These are phyloP conservation scores for Metschnikowia reukaufii DNA, from an alignment of 805 yeast genomes.

Conservation along the genomic window DNA sequence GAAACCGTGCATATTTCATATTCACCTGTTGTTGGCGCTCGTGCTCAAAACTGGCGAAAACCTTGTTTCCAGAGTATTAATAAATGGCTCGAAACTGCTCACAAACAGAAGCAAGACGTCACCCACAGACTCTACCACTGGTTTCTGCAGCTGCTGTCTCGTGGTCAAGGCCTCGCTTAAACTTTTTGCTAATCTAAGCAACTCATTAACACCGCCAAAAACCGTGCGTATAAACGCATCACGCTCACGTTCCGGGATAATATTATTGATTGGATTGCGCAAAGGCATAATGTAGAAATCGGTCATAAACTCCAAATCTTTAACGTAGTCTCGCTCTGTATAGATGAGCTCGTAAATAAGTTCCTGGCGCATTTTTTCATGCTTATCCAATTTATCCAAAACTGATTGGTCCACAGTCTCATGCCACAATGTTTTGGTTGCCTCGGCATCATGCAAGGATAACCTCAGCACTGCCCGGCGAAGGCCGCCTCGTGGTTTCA, in stretches of 20 bases:
- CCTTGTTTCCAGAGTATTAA: slow-evolving; percentile 93
- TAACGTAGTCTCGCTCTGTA: slow-evolving; percentile 93
- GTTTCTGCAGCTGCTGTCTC: slow-evolving; percentile 77
- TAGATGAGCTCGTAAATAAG: slow-evolving; percentile 90
- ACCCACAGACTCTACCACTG: slow-evolving; percentile 82
- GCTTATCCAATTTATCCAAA: slow-evolving; percentile 74
- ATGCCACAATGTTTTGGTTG: slow-evolving; percentile 87
- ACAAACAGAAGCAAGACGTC: slow-evolving; percentile 84
- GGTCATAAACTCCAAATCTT: slow-evolving; percentile 87
- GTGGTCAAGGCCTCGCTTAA: slow-evolving; percentile 87
- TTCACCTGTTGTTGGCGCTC: slow-evolving; percentile 91
- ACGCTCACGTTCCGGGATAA: slow-evolving; percentile 84
- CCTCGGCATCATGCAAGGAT: slow-evolving; percentile 66
- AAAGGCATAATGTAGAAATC: slow-evolving; percentile 94
- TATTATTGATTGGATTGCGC: slow-evolving; percentile 67
- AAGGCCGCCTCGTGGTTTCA: slow-evolving; percentile 85
- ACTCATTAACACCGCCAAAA: slow-evolving; percentile 85
- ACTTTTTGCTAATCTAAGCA: slow-evolving; percentile 76
- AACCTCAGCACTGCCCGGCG: slow-evolving; percentile 69
- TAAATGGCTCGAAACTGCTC: slow-evolving; percentile 87
- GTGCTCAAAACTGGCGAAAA: slow-evolving; percentile 91
- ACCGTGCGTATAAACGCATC: slow-evolving; percentile 91
- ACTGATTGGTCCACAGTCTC: slow-evolving; percentile 81
- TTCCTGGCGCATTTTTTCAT: slow-evolving; percentile 91
- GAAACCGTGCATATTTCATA: slow-evolving; percentile 87